Evolutionary conservation across 2,329 filamentous ascomycete species (phyloP).

Genomic region (Scorias spongiosa): DNA sequence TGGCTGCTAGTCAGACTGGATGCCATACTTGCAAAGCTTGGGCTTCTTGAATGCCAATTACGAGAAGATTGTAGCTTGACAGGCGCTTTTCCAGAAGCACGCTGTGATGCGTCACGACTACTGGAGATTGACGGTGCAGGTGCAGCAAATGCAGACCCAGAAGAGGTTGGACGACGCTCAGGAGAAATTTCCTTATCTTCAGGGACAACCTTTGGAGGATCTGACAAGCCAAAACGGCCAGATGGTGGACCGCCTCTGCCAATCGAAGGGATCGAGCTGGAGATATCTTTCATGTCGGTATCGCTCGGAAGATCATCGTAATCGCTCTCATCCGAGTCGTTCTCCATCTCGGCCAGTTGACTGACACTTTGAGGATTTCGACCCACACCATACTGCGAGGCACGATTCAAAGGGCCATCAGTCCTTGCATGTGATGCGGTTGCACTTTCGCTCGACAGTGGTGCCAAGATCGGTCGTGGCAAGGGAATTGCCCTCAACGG

Average conservation of each 20-base stretch:
- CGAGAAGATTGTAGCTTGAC: conserved; percentile 10
- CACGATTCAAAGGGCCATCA: conserved; percentile 18
- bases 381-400: conserved; percentile 19
- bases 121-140: conserved; percentile 18
- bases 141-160: conserved; percentile 16
- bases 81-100: conserved; percentile 5
- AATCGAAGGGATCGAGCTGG: conserved; percentile 12
- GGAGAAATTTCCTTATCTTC: conserved; percentile 22
- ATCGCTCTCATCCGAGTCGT: conserved; percentile 15
- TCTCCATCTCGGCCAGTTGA: conserved; percentile 12
- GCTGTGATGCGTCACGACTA: conserved; percentile 14
- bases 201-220: conserved; percentile 19
- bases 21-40: conserved; percentile 42
- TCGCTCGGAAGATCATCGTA: conserved; percentile 10
- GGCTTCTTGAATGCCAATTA: conserved; percentile 42
- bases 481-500: conserved; percentile 19
- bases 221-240: conserved; percentile 16
- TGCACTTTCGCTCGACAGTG: conserved; percentile 1
- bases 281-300: conserved; percentile 13
- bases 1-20: conserved; percentile 21
- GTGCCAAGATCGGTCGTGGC: conserved; percentile 17
- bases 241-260: conserved; percentile 6
- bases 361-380: conserved; percentile 9
- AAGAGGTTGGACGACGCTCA: conserved; percentile 16
- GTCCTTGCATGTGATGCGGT: background rate